Percentiles rank a stretch among this genome's conserved stretches.
Evolutionary conservation across 768 basidiomycete genomes (phyloP).

Genomic region (Phylloporus arenicola): DNA sequence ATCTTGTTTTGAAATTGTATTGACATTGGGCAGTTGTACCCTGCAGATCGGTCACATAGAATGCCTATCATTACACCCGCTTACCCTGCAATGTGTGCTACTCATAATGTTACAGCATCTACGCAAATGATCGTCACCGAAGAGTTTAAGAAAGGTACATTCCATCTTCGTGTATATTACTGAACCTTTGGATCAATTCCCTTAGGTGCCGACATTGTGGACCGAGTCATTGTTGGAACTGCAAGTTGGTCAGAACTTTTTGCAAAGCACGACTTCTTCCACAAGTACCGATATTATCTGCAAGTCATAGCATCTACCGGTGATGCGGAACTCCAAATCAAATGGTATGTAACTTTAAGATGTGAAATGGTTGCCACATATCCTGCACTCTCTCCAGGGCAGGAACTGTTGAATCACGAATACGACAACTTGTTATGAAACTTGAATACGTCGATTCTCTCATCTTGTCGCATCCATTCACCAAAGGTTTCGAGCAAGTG

Average conservation of each 20-base stretch:
- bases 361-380: background rate
- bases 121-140: slow-evolving; percentile 95
- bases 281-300: slow-evolving; percentile 92
- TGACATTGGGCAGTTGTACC: slow-evolving; percentile 63
- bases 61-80: slow-evolving; percentile 99
- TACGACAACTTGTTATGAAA: slow-evolving; percentile 96
- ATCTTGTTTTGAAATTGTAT: background rate
- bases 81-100: slow-evolving; percentile 98
- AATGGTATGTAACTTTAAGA: slow-evolving; percentile 61
- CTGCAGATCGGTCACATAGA: slow-evolving; percentile 86
- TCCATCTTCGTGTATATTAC: background rate
- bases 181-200: slow-evolving; percentile 11
- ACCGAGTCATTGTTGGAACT: slow-evolving; percentile 80
- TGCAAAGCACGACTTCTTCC: slow-evolving; percentile 93
- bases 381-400: slow-evolving; percentile 43
- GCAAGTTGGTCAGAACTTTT: slow-evolving; percentile 94
- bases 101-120: slow-evolving; percentile 94
- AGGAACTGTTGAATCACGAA: slow-evolving; percentile 97
- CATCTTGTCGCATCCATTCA: slow-evolving; percentile 88
- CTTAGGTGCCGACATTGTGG: slow-evolving; percentile 86
- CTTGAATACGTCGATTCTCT: slow-evolving; percentile 93
- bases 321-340: slow-evolving; percentile 77
- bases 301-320: slow-evolving; percentile 93
- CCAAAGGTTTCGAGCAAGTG: slow-evolving; percentile 88
- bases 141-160: slow-evolving; percentile 85